Evolutionary conservation across 2,329 filamentous ascomycete genomes (phyloP).

Genomic region (Lizonia empirigonia): DNA sequence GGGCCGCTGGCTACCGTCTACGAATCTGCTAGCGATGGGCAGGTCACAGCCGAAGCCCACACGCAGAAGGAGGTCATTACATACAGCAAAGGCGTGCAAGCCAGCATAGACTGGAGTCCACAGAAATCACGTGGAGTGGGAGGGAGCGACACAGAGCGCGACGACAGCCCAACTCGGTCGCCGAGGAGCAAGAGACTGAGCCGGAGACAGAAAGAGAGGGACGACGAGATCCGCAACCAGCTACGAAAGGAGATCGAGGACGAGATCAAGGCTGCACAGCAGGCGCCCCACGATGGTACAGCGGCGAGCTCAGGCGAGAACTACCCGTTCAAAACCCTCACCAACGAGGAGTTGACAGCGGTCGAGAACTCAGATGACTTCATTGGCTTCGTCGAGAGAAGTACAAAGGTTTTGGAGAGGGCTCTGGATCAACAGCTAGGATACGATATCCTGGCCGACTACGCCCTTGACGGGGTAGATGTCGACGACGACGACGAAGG

Average conservation of each 20-base stretch:
- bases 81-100: constrained; percentile 97
- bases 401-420: constrained; percentile 95
- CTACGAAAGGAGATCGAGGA: constrained; percentile 90
- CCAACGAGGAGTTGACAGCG: constrained; percentile 82
- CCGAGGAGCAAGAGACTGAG: constrained; percentile 73
- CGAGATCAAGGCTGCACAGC: constrained; percentile 74
- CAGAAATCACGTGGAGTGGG: constrained; percentile 60
- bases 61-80: constrained; percentile 77
- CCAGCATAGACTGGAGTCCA: constrained; percentile 73
- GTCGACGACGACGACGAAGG: constrained; percentile 84
- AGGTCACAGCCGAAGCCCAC: constrained; percentile 72
- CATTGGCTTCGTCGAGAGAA: constrained; percentile 90
- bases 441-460: constrained; percentile 95
- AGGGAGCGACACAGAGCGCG: constrained; percentile 62
- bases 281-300: constrained; percentile 46
- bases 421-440: constrained; percentile 93
- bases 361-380: constrained; percentile 94
- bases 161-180: constrained; percentile 63
- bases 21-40: constrained; percentile 70
- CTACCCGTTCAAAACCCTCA: constrained; percentile 81
- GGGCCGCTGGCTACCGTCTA: constrained; percentile 76
- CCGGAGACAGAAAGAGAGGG: constrained; percentile 77
- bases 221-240: constrained; percentile 86
- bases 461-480: constrained; percentile 76
- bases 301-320: constrained; percentile 57